Base-by-base conservation (phyloP, 2,329 filamentous ascomycete genomes). In the Curvularia sp. region DNA sequence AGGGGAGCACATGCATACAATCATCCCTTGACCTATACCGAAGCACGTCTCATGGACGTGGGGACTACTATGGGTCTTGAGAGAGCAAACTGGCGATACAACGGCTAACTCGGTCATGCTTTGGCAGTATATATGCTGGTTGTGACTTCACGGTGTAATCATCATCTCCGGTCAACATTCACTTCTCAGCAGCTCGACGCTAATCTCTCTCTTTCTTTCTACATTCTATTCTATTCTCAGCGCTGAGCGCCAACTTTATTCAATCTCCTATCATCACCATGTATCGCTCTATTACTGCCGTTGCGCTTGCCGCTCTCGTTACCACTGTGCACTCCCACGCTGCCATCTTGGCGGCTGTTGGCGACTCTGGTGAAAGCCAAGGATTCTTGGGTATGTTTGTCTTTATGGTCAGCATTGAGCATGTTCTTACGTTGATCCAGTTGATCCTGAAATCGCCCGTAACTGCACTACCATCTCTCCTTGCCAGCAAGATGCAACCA, bases 391-490 rank as follows among this genome's bases (percentile, higher is more conserved):
- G 44, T 47, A 47, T 20, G 28, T 31, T 12, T 20, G 20, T 31
- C n/a, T 31, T 2, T 1, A n/a, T 13, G 5, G 3, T 44, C 26
- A 12, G 4, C 9, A 6, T n/a, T 13, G 44, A 20, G 2, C 10
- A 12, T 31, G 3, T 30, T 31, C 44, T 47, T 6, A 47, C 44
- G 20, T 31, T 31, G n/a, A 30, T 47, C 18, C 28, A 47, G 74
- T 74, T 18, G 74, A 76, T 52, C 66, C 67, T 54, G 62, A 60
- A 6, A 61, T 76, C 47, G 73, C 75, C n/a, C 69, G 75, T 31
- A 76, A 77, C 50, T 77, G 74, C 61, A 77, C 73, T 0, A 72
- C 67, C 31, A 77, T 77, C 62, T 73, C 66, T 46, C 75, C 75
- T 38, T 77, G 75, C 63, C 75, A 77, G 58, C 75, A 76, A 46